Evolutionary conservation across 2,329 filamentous ascomycete species (phyloP).

Genomic region (Xylaria arbuscula): DNA sequence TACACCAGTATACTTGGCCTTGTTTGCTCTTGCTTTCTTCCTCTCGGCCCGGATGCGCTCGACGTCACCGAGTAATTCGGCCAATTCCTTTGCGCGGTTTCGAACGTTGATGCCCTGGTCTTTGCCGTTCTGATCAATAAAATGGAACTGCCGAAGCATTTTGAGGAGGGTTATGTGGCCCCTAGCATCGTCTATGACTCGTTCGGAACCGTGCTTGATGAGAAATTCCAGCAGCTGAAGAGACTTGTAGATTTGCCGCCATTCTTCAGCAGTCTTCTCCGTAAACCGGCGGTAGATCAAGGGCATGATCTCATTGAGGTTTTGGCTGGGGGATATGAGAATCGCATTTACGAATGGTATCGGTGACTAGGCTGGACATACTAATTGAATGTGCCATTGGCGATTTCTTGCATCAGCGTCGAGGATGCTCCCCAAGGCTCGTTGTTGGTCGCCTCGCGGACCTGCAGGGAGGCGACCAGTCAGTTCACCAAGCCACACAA

Average conservation of each 20-base stretch:
- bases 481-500: conserved; percentile 16
- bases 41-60: conserved; percentile 83
- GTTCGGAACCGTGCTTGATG: conserved; percentile 97
- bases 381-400: conserved; percentile 98
- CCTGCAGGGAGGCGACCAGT: conserved; percentile 60
- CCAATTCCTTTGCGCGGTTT: conserved; percentile 94
- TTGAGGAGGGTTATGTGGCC: conserved; percentile 95
- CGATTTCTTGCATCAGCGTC: conserved; percentile 95
- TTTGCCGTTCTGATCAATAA: conserved; percentile 94
- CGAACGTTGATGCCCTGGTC: conserved; percentile 98
- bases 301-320: conserved; percentile 99
- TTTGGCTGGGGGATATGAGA: conserved; percentile 70
- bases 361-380: conserved; percentile 59
- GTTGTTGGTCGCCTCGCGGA: conserved; percentile 98
- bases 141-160: conserved; percentile 99
- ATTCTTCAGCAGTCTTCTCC: conserved; percentile 97
- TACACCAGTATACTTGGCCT: conserved; percentile 95
- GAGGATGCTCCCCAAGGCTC: conserved; percentile 94
- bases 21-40: conserved; percentile 90
- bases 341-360: not conserved
- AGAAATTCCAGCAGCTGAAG: conserved; percentile 96
- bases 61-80: conserved; percentile 91
- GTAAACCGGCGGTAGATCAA: conserved; percentile 99
- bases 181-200: conserved; percentile 95
- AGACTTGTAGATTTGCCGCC: conserved; percentile 99